A percentile compares a stretch with the other conserved stretches of the same genome.
Conservation (phyloP, 179 eudicot species). For the Sideroxylon spinosum region DNA sequence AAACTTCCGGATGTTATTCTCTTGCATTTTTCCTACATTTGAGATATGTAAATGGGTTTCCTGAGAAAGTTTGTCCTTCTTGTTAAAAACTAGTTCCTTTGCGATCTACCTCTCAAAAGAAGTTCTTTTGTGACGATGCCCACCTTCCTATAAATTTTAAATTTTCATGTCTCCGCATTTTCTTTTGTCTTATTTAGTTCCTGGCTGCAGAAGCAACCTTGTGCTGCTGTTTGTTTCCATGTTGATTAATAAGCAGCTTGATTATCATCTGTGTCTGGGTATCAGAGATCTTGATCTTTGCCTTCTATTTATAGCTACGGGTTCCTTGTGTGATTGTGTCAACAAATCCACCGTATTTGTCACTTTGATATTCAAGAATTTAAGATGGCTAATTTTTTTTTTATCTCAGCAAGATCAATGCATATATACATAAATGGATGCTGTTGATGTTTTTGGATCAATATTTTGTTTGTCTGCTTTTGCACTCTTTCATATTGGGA, state of each 20-base stretch:
- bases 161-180: conserved; percentile 1
- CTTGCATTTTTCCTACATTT: neutral
- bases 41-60: neutral
- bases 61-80: neutral
- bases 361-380: neutral
- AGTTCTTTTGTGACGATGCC: neutral
- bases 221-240: neutral
- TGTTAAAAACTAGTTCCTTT: too few species aligned
- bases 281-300: conserved; percentile 1
- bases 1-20: neutral
- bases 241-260: neutral
- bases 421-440: neutral
- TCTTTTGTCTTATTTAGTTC: neutral
- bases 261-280: neutral
- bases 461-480: neutral
- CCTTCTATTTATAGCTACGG: neutral
- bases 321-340: neutral
- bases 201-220: neutral
- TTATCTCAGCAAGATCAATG: neutral
- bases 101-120: neutral
- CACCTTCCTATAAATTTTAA: neutral
- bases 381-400: too few species aligned
- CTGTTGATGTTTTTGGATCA: neutral
- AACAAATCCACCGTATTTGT: neutral
- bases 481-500: neutral